A percentile compares a stretch with the other conserved stretches of the same genome.
These are phyloP conservation scores for Aureobasidium pullulans DNA, from an alignment of 2,329 filamentous ascomycete genomes.

Conservation along the genomic window DNA sequence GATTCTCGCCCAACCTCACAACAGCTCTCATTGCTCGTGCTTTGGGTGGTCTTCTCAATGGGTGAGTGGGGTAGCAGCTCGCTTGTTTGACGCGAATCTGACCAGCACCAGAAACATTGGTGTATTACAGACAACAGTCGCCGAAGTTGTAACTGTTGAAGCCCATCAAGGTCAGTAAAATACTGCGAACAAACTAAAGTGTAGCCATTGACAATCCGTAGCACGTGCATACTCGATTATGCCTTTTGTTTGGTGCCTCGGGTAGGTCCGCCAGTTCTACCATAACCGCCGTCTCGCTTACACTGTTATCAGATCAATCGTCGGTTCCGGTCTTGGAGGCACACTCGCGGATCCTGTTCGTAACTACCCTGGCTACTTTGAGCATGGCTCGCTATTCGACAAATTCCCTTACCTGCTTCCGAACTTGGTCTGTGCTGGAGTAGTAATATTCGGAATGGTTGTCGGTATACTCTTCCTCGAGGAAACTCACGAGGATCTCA, in stretches of 20 bases:
- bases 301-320: slow-evolving; percentile 59
- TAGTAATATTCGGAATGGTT: slow-evolving; percentile 67
- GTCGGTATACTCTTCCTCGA: slow-evolving; percentile 83
- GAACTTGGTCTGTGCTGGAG: slow-evolving; percentile 79
- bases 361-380: slow-evolving; percentile 70
- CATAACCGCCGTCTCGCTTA: slow-evolving; percentile 16
- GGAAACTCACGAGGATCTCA: slow-evolving; percentile 84
- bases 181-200: slow-evolving; percentile 1
- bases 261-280: slow-evolving; percentile 45
- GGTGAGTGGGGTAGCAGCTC: slow-evolving; percentile 47
- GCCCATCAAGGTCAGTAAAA: slow-evolving; percentile 72
- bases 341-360: slow-evolving; percentile 79
- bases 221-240: slow-evolving; percentile 93
- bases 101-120: slow-evolving; percentile 66
- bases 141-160: slow-evolving; percentile 86
- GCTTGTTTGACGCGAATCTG: background rate
- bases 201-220: slow-evolving; percentile 28
- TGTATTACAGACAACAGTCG: slow-evolving; percentile 89
- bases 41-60: slow-evolving; percentile 84
- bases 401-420: slow-evolving; percentile 83
- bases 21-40: slow-evolving; percentile 82
- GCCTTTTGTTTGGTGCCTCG: slow-evolving; percentile 96
- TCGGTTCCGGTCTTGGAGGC: slow-evolving; percentile 87
- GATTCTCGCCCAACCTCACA: slow-evolving; percentile 75
- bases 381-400: slow-evolving; percentile 70